These are phyloP conservation scores for Kazachstania psychrophila DNA, from an alignment of 805 yeast species.

Conservation along the genomic window DNA sequence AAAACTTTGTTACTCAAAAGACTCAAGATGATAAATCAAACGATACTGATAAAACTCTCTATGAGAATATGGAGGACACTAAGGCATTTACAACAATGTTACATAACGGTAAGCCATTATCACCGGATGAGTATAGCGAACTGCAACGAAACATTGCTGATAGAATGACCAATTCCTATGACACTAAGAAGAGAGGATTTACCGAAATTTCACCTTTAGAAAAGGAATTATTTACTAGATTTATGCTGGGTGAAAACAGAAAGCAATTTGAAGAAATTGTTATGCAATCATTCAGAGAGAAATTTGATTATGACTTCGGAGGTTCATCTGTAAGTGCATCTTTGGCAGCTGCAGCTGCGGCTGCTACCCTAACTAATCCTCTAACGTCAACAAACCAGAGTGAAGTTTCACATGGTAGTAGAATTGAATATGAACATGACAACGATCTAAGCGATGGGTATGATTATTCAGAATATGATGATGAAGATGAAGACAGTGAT, in stretches of 20 bases:
- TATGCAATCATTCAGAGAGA: conserved; percentile 23
- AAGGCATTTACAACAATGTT: conserved; percentile 23
- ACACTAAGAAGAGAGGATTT: conserved; percentile 21
- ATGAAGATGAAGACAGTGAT: conserved; percentile 15
- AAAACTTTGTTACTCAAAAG: conserved; percentile 50
- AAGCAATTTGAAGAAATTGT: conserved; percentile 22
- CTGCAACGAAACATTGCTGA: conserved; percentile 27
- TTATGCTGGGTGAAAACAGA: conserved; percentile 26
- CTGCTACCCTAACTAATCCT: conserved; percentile 14
- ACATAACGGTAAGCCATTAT: conserved; percentile 25
- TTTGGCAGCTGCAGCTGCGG: conserved; percentile 24
- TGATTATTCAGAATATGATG: conserved; percentile 16
- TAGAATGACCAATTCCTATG: conserved; percentile 26
- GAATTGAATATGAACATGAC: conserved; percentile 18
- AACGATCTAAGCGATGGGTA: conserved; percentile 14
- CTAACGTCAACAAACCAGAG: conserved; percentile 3
- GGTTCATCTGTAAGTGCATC: conserved; percentile 19
- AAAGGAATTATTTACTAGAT: conserved; percentile 25
- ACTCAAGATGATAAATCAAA: conserved; percentile 3
- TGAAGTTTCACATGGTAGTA: neutral
- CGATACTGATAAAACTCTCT: conserved; percentile 5
- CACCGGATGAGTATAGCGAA: conserved; percentile 25
- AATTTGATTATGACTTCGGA: conserved; percentile 18
- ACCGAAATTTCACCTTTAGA: conserved; percentile 23
- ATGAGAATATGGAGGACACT: conserved; percentile 16